Base-by-base conservation (phyloP, 495 filamentous ascomycete genomes). In the Bathelium albidoporum region DNA sequence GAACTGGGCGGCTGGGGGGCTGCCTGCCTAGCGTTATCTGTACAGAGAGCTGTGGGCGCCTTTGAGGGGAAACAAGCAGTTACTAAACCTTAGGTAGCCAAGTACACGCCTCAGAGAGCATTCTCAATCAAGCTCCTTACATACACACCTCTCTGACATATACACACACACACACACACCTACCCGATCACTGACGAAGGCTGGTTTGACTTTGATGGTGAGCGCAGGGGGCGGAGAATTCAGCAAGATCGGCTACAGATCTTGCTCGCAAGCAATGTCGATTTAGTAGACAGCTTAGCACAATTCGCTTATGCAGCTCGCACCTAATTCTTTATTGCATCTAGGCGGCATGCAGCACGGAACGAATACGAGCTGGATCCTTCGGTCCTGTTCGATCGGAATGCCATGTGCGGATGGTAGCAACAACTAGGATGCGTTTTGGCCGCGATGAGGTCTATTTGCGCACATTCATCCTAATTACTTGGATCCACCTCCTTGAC, bases 261-360 rank as follows among this genome's bases (percentile, higher is more conserved):
- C 49, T 55, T 24, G 49, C 49, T 55, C 49, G 43, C 11, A 18
- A 14, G 20, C 18, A 49, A 20, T 49, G 43, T 49, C 43, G 10
- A 3, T 49, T 49, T 49, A 49, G 43, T n/a, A 20, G 43, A 49
- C n/a, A 20, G 43, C 43, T 20, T 49, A 14, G n/a, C 43, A 49
- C 5, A 11, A 4, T 24, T 55, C 49, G 49, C 49, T 55, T 55
- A 55, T 55, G 49, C 49, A 55, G 49, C 24, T 55, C 24, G 49
- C 24, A 55, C 49, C 49, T 55, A 55, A 55, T 55, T 55, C 49
- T 55, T 55, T 55, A 55, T 55, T 55, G 49, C 16, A 55, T 55
- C 49, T 55, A 55, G 49, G 49, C 49, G 24, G 49, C 49, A 39
- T 55, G 49, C 49, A 55, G 1, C 49, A 26, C 49, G 49, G 24